phyloP scores from a whole-genome alignment of 257 asterid genomes.

The Solanum tarapatanum region DNA sequence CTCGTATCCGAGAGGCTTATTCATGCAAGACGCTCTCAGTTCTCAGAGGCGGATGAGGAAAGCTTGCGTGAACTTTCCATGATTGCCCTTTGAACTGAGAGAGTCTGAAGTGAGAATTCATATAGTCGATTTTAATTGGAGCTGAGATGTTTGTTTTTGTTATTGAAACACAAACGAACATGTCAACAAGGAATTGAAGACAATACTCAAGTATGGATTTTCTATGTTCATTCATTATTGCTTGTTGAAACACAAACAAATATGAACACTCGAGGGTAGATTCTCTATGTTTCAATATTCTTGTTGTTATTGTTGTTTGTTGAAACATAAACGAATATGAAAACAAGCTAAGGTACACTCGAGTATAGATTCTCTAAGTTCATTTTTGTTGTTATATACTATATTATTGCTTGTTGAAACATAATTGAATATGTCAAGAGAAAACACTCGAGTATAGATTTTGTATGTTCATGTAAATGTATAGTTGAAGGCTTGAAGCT shows the following conservation, averaged over 20 bases:
- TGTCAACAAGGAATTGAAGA: not conserved
- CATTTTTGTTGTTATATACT: not conserved
- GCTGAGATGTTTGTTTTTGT: not conserved
- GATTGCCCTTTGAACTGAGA: not conserved
- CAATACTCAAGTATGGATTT: not conserved
- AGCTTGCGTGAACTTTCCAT: conserved; percentile 3
- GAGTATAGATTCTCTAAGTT: not conserved
- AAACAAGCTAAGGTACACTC: not conserved
- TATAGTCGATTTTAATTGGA: not conserved
- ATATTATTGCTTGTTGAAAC: not conserved
- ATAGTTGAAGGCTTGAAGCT: not conserved
- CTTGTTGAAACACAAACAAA: not conserved
- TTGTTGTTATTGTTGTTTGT: not conserved
- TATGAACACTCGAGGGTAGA: not conserved
- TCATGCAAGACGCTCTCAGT: conserved; percentile 1
- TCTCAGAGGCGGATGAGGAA: not conserved
- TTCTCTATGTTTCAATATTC: not conserved
- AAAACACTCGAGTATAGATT: not conserved
- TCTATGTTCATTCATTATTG: not conserved
- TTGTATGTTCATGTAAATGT: not conserved
- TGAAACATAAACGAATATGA: not conserved
- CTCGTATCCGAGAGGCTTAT: not conserved
- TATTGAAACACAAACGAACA: not conserved
- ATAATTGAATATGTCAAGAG: not conserved
- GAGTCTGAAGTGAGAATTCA: not conserved